Conservation (phyloP, 2,329 filamentous ascomycete species). For the Aspergillus sp. region DNA sequence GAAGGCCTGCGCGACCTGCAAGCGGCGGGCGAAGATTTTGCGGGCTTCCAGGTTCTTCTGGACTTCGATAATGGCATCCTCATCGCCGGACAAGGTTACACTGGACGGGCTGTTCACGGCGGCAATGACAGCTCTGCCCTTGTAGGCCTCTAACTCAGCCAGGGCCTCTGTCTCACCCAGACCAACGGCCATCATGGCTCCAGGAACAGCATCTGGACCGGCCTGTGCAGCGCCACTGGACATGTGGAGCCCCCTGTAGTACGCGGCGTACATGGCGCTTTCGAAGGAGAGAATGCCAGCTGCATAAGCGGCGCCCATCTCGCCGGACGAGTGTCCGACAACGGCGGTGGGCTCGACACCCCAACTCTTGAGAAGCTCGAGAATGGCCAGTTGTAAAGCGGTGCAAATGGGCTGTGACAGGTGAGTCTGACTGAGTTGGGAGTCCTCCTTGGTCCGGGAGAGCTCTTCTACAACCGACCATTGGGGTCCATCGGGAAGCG, state of each 20-base stretch:
- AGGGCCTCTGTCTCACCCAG: constrained; percentile 5
- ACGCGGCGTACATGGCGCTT: constrained; percentile 13
- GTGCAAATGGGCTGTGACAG: constrained; percentile 32
- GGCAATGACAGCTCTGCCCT: constrained; percentile 12
- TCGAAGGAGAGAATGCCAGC: constrained; percentile 29
- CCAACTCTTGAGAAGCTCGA: constrained; percentile 48
- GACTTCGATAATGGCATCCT: constrained; percentile 22
- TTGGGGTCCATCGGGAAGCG: not conserved
- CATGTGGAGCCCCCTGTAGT: constrained; percentile 15
- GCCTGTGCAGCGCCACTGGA: not conserved
- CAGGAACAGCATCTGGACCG: not conserved
- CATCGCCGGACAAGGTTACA: constrained; percentile 27
- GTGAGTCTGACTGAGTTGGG: not conserved
- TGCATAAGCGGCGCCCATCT: constrained; percentile 54
- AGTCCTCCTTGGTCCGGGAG: not conserved
- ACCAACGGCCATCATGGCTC: constrained; percentile 19
- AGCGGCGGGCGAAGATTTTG: constrained; percentile 19
- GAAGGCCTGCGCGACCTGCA: constrained; percentile 25
- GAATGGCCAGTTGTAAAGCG: constrained; percentile 52
- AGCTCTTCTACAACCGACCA: constrained; percentile 13
- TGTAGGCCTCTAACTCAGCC: not conserved
- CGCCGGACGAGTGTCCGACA: constrained; percentile 52
- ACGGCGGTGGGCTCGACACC: constrained; percentile 44
- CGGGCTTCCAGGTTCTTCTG: constrained; percentile 22
- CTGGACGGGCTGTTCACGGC: constrained; percentile 28